Evolutionary conservation across 768 basidiomycete genomes (phyloP), one percentile per base, ranked within the genome.

Genomic region (Lactarius hatsudake): DNA sequence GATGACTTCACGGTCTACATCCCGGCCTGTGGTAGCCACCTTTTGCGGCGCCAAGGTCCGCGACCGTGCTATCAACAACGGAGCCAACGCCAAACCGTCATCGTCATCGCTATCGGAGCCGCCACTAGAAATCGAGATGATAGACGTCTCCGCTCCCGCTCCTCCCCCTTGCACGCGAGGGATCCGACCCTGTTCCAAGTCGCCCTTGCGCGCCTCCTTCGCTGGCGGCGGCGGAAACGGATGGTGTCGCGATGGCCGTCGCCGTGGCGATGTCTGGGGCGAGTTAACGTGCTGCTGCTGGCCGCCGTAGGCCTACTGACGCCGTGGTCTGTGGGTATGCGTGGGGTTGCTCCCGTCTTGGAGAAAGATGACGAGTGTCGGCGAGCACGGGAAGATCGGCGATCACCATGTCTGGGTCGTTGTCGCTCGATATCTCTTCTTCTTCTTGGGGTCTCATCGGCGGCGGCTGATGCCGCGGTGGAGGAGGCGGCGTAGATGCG

Each of bases 81-180:
- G 75, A 23, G 74, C 68, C 12, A 62, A 9, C 23, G 60, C n/a
- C 70, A 40, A 54, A 20, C 32, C 51, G 13, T 36, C 58, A 26
- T 20, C 58, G 26, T 20, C 69, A 48, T 2, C 32, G 62, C 28
- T 42, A 69, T 30, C 32, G 10, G 45, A 42, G 3, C 69, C 72
- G 79, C 79, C 80, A 66, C 79, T 81, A 3, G 79, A 81, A 7
- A 82, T 76, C 17, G 77, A 75, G 32, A 82, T 78, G 28, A 80
- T 66, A 12, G 72, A 69, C 6, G 63, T 20, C 45, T 73, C 66
- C 36, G 70, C 59, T 13, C n/a, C n/a, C n/a, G 8, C 48, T n/a
- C 2, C 20, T 2, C 43, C 18, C 12, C 23, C 23, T 26, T 53
- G 51, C 51, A 1, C 26, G 26, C 23, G 51, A 13, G 51, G 13